Conservation (phyloP, 352 stramenopile genomes). For the Pythium aphanidermatum region DNA sequence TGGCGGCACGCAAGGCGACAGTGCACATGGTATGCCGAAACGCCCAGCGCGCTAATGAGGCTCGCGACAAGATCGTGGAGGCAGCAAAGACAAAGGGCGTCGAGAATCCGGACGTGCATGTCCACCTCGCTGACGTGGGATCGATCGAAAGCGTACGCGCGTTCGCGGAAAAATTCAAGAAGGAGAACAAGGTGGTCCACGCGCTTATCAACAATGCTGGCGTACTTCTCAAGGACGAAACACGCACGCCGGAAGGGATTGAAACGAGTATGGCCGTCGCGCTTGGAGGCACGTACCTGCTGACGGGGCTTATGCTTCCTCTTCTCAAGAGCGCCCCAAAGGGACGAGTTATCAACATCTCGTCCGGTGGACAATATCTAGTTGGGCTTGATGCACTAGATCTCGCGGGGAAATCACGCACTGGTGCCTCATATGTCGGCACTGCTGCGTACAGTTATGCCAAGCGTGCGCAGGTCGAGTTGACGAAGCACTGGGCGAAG, state of each 20-base stretch:
- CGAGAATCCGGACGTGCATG: slow-evolving; percentile 21
- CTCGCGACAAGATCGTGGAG: slow-evolving; percentile 33
- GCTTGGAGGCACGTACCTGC: slow-evolving; percentile 35
- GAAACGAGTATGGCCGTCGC: slow-evolving; percentile 41
- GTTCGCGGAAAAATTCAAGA: slow-evolving; percentile 24
- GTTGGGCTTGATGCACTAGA: slow-evolving; percentile 27
- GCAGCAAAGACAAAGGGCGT: slow-evolving; percentile 23
- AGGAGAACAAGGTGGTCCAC: slow-evolving; percentile 21
- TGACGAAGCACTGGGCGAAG: slow-evolving; percentile 37
- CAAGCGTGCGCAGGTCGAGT: slow-evolving; percentile 43
- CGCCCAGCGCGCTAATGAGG: slow-evolving; percentile 24
- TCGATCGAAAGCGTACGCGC: slow-evolving; percentile 35
- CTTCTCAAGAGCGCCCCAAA: slow-evolving; percentile 30
- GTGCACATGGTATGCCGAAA: slow-evolving; percentile 51
- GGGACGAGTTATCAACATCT: slow-evolving; percentile 48
- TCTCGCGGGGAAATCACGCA: slow-evolving; percentile 20
- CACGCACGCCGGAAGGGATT: slow-evolving; percentile 21
- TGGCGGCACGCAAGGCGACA: slow-evolving; percentile 26
- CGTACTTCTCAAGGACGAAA: slow-evolving; percentile 32
- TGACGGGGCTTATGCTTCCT: slow-evolving; percentile 39
- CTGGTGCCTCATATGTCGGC: slow-evolving; percentile 23
- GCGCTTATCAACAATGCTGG: slow-evolving; percentile 51
- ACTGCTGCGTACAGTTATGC: slow-evolving; percentile 34
- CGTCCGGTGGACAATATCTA: slow-evolving; percentile 41
- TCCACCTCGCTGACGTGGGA: slow-evolving; percentile 41